Evolutionary conservation across 139 green algal genomes (phyloP).

Genomic region (Asterochloris sp.): DNA sequence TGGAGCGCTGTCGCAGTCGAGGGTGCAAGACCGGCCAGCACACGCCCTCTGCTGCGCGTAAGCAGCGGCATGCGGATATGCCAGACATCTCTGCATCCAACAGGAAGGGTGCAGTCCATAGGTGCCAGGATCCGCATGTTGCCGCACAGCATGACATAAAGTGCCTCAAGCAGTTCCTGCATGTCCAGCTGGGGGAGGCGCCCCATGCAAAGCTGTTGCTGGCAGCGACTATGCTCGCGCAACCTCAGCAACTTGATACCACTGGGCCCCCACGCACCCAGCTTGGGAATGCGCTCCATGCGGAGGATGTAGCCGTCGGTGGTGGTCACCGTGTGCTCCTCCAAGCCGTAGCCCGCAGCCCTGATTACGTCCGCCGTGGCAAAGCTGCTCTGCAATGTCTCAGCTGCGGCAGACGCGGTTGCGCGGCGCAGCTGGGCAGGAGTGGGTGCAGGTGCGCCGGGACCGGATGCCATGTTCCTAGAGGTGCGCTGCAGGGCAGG

Average conservation of each 20-base stretch:
- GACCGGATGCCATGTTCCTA: background rate
- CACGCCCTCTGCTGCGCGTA: too few relatives aligned
- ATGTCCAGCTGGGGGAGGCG: too few relatives aligned
- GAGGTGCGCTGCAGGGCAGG: background rate
- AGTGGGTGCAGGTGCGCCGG: background rate
- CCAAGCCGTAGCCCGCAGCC: constrained; percentile 55
- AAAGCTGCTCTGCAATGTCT: constrained; percentile 28
- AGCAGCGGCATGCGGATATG: too few relatives aligned
- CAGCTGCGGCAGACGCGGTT: constrained; percentile 21
- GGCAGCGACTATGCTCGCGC: too few relatives aligned
- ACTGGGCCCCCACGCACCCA: constrained; percentile 2
- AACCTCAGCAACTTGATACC: too few relatives aligned
- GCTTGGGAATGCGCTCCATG: constrained; percentile 79
- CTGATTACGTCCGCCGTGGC: constrained; percentile 46
- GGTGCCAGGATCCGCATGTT: too few relatives aligned
- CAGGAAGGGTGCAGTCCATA: too few relatives aligned
- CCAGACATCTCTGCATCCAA: too few relatives aligned
- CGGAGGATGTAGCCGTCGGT: constrained; percentile 79
- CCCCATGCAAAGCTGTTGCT: too few relatives aligned
- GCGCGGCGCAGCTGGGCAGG: constrained; percentile 3
- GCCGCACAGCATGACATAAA: background rate
- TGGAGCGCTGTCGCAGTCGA: too few relatives aligned
- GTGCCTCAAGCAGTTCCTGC: background rate
- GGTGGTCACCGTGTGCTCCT: constrained; percentile 69
- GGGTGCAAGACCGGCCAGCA: too few relatives aligned